A percentile compares a stretch with the other conserved stretches of the same genome.
Conservation (phyloP, 2,329 filamentous ascomycete species). For the Rhynchosporium agropyri region DNA sequence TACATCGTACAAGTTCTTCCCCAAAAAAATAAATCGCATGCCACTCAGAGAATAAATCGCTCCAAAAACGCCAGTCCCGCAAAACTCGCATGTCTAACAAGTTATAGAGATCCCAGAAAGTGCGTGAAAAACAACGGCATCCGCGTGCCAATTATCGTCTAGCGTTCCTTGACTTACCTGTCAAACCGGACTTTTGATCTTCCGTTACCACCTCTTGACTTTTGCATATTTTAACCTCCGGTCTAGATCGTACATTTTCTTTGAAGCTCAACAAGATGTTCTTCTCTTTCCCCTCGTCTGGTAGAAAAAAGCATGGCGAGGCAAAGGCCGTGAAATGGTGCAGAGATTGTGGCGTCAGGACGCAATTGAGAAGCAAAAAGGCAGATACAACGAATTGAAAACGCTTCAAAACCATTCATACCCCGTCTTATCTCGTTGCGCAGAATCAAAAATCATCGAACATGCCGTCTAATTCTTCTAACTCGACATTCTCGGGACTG, state of each 20-base stretch:
- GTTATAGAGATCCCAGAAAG: not conserved
- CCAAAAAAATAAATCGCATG: not conserved
- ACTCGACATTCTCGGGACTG: slow-evolving; percentile 85
- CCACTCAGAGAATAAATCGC: not conserved
- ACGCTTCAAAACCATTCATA: slow-evolving; percentile 8
- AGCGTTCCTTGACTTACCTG: slow-evolving; percentile 2
- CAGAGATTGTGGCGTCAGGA: slow-evolving; percentile 1
- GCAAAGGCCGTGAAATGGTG: slow-evolving; percentile 11
- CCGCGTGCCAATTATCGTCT: not conserved
- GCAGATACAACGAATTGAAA: slow-evolving; percentile 25
- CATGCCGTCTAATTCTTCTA: slow-evolving; percentile 90
- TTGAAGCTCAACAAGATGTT: slow-evolving; percentile 11
- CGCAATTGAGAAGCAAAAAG: slow-evolving; percentile 19
- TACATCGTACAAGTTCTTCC: slow-evolving; percentile 12
- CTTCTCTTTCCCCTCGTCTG: not conserved
- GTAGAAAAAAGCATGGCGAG: slow-evolving; percentile 14
- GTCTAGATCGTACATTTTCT: slow-evolving; percentile 19
- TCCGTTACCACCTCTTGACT: slow-evolving; percentile 18
- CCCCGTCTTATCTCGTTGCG: slow-evolving; percentile 2
- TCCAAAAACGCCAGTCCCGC: slow-evolving; percentile 17
- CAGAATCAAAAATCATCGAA: slow-evolving; percentile 62
- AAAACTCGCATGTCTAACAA: slow-evolving; percentile 1
- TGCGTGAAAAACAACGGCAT: not conserved
- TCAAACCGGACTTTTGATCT: slow-evolving; percentile 21
- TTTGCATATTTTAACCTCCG: not conserved